These are phyloP conservation scores for Scheffersomyces coipomensis DNA, from an alignment of 805 yeast species.

Conservation along the genomic window DNA sequence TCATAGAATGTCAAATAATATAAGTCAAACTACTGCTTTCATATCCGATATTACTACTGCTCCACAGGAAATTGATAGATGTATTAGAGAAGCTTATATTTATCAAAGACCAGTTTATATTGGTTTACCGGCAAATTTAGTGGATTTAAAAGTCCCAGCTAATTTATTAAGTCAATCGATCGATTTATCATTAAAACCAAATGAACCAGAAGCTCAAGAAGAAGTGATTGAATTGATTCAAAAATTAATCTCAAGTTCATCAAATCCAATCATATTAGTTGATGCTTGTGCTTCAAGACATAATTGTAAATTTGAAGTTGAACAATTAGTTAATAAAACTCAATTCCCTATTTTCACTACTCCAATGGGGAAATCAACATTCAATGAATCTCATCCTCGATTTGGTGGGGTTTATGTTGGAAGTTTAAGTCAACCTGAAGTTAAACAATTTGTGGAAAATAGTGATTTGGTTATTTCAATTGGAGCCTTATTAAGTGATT, in stretches of 20 bases:
- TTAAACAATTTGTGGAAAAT: constrained; percentile 36
- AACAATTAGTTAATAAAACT: constrained; percentile 59
- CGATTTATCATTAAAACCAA: constrained; percentile 47
- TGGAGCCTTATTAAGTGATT: constrained; percentile 84
- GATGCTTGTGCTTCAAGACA: constrained; percentile 90
- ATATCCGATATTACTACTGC: constrained; percentile 65
- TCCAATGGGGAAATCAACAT: constrained; percentile 86
- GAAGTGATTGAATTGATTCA: constrained; percentile 41
- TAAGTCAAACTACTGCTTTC: constrained; percentile 64
- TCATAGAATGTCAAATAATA: constrained; percentile 73
- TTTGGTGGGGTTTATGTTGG: constrained; percentile 89
- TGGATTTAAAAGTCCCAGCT: constrained; percentile 61
- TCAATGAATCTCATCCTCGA: constrained; percentile 69
- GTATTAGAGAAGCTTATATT: constrained; percentile 68
- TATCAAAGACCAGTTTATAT: constrained; percentile 80
- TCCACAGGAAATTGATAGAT: constrained; percentile 68
- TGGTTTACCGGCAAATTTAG: constrained; percentile 80
- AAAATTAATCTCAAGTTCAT: constrained; percentile 53
- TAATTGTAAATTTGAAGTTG: constrained; percentile 62
- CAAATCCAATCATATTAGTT: constrained; percentile 72
- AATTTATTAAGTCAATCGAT: constrained; percentile 60
- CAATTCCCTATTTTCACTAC: constrained; percentile 82
- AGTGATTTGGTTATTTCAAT: constrained; percentile 72
- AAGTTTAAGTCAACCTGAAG: constrained; percentile 54
- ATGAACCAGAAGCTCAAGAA: constrained; percentile 35